Conservation (phyloP, 352 stramenopile species). For the Aphanomyces euteiches region DNA sequence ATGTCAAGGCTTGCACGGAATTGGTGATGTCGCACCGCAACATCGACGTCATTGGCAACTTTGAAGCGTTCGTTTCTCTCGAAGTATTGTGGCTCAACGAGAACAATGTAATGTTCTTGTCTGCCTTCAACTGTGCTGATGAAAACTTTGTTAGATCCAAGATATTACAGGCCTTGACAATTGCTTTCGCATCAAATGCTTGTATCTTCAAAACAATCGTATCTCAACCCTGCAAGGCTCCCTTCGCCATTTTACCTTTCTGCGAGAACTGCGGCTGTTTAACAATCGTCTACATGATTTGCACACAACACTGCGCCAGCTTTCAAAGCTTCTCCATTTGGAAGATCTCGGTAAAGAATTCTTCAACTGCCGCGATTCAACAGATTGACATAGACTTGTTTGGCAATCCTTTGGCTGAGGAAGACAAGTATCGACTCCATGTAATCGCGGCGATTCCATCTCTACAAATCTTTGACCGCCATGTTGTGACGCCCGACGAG, state of each 20-base stretch:
- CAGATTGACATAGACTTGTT: slow-evolving; percentile 50
- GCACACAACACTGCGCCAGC: slow-evolving; percentile 42
- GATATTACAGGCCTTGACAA: slow-evolving; percentile 62
- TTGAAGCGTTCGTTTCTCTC: slow-evolving; percentile 85
- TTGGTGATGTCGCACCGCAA: slow-evolving; percentile 71
- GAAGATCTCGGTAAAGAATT: slow-evolving; percentile 43
- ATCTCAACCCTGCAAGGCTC: slow-evolving; percentile 36
- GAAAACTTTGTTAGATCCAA: slow-evolving; percentile 42
- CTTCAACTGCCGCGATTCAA: not conserved
- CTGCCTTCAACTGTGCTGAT: not conserved
- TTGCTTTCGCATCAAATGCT: slow-evolving; percentile 85
- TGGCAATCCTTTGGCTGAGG: slow-evolving; percentile 70
- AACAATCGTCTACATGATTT: slow-evolving; percentile 82
- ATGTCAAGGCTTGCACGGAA: slow-evolving; percentile 87
- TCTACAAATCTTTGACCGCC: slow-evolving; percentile 69
- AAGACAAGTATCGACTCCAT: slow-evolving; percentile 82
- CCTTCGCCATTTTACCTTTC: slow-evolving; percentile 62
- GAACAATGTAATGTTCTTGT: slow-evolving; percentile 51
- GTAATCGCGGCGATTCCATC: slow-evolving; percentile 73
- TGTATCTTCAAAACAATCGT: slow-evolving; percentile 86
- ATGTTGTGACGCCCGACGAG: slow-evolving; percentile 75
- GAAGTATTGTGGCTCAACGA: slow-evolving; percentile 88
- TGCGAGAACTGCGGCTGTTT: slow-evolving; percentile 72
- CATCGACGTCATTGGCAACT: slow-evolving; percentile 77
- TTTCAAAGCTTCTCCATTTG: slow-evolving; percentile 60